Evolutionary conservation across 148 eudicot species (phyloP).

Genomic region (Amaranthus cruentus): DNA sequence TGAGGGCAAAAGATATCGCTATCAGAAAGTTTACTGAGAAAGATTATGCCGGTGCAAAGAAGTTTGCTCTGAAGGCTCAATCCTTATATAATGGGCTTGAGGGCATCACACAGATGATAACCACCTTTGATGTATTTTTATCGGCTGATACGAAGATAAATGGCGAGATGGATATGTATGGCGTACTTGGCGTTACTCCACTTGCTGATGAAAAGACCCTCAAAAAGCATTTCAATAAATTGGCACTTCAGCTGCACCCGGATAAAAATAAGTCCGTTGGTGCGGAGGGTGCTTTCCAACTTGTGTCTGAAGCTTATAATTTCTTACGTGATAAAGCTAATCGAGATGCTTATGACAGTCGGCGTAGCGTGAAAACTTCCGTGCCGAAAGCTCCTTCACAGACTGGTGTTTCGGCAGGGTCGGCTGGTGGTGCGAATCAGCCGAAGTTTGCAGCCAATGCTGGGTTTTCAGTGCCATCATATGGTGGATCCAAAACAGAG

Average conservation of each 20-base stretch:
- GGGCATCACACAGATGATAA: constrained; percentile 34
- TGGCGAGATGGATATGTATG: constrained; percentile 66
- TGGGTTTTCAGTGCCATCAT: constrained; percentile 9
- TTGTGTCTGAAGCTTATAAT: constrained; percentile 62
- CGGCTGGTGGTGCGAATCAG: constrained; percentile 14
- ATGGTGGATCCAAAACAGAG: constrained; percentile 14
- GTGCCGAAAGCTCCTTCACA: constrained; percentile 28
- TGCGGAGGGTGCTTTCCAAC: constrained; percentile 81
- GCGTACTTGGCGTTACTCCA: constrained; percentile 57
- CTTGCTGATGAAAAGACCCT: constrained; percentile 61
- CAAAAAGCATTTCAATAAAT: constrained; percentile 54
- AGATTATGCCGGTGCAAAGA: constrained; percentile 34
- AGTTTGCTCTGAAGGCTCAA: constrained; percentile 41
- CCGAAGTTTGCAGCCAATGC: constrained; percentile 16
- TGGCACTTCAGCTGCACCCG: constrained; percentile 70
- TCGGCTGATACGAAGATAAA: constrained; percentile 22
- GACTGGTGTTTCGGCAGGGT: constrained; percentile 11
- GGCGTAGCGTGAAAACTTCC: constrained; percentile 38
- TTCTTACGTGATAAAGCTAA: constrained; percentile 64
- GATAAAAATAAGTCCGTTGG: constrained; percentile 75
- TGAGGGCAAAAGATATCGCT: constrained; percentile 41
- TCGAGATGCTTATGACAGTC: constrained; percentile 59
- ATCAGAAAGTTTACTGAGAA: constrained; percentile 30
- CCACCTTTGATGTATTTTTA: constrained; percentile 30
- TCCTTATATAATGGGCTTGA: constrained; percentile 34